Conservation (phyloP, 2,329 filamentous ascomycete genomes). For the Saccharata proteae region DNA sequence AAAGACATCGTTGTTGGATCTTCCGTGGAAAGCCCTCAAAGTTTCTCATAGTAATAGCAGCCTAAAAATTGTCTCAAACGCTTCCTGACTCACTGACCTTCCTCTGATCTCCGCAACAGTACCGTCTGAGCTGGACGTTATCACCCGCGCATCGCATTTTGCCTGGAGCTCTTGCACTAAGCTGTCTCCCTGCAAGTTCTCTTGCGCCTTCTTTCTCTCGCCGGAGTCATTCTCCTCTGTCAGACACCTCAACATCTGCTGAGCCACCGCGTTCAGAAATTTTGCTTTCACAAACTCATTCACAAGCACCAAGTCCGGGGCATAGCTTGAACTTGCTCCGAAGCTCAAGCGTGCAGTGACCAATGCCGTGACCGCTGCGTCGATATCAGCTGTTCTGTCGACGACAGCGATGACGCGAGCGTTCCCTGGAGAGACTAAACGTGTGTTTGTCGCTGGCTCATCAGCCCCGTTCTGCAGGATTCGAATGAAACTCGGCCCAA, state of each 20-base stretch:
- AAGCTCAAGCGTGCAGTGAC: slow-evolving; percentile 43
- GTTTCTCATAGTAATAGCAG: no score
- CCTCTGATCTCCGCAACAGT: slow-evolving; percentile 1
- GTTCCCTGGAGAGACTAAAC: slow-evolving; percentile 22
- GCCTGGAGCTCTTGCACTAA: slow-evolving; percentile 2
- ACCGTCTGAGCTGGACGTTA: slow-evolving; percentile 6
- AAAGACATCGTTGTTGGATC: slow-evolving; percentile 29
- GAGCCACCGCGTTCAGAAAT: slow-evolving; percentile 37
- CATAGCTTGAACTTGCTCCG: slow-evolving; percentile 45
- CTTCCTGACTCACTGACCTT: background rate
- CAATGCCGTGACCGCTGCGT: slow-evolving; percentile 40
- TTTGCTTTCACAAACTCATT: slow-evolving; percentile 48
- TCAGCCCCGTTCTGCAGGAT: slow-evolving; percentile 22
- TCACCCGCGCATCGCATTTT: slow-evolving; percentile 2
- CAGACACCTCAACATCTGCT: slow-evolving; percentile 21
- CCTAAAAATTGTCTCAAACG: background rate
- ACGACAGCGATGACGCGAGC: slow-evolving; percentile 42
- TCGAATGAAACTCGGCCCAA: slow-evolving; percentile 16
- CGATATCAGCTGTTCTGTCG: slow-evolving; percentile 46
- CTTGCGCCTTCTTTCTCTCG: background rate
- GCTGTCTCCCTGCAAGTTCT: background rate
- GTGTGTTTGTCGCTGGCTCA: slow-evolving; percentile 9
- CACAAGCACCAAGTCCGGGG: slow-evolving; percentile 51
- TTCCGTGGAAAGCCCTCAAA: slow-evolving; percentile 19
- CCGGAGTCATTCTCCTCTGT: slow-evolving; percentile 4